Percentiles rank a stretch among this genome's conserved stretches.
Evolutionary conservation across 2,329 filamentous ascomycete genomes (phyloP).

Genomic region (Fusarium secorum): DNA sequence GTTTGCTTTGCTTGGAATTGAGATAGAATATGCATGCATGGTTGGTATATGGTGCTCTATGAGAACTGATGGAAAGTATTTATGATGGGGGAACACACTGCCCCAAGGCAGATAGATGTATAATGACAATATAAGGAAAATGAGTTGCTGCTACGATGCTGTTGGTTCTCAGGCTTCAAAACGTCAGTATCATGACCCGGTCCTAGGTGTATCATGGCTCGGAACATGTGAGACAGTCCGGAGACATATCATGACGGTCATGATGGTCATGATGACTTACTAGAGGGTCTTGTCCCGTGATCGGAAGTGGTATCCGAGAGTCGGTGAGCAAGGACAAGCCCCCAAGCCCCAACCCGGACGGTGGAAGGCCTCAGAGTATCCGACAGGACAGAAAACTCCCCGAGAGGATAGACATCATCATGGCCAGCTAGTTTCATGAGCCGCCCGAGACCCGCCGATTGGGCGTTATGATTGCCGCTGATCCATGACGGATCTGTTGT

Average conservation of each 20-base stretch:
- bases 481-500: background rate
- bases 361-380: background rate
- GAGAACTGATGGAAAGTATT: slow-evolving; percentile 3
- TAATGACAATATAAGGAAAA: slow-evolving; percentile 4
- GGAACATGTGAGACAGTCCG: background rate
- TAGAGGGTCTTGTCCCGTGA: background rate
- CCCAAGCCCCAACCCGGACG: background rate
- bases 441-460: slow-evolving; percentile 24
- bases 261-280: background rate
- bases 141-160: background rate
- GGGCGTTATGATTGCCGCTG: slow-evolving; percentile 1
- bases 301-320: background rate
- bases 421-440: slow-evolving; percentile 14
- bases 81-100: background rate
- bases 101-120: slow-evolving; percentile 12
- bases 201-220: background rate
- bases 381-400: background rate
- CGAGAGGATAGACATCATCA: background rate
- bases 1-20: background rate
- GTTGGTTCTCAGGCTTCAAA: background rate
- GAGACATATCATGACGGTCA: background rate
- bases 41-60: slow-evolving; percentile 11
- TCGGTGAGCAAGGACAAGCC: background rate
- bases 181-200: background rate
- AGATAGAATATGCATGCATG: slow-evolving; percentile 4